phyloP scores from a whole-genome alignment of 2,329 filamentous ascomycete genomes.

The Nothopassalora personata region DNA sequence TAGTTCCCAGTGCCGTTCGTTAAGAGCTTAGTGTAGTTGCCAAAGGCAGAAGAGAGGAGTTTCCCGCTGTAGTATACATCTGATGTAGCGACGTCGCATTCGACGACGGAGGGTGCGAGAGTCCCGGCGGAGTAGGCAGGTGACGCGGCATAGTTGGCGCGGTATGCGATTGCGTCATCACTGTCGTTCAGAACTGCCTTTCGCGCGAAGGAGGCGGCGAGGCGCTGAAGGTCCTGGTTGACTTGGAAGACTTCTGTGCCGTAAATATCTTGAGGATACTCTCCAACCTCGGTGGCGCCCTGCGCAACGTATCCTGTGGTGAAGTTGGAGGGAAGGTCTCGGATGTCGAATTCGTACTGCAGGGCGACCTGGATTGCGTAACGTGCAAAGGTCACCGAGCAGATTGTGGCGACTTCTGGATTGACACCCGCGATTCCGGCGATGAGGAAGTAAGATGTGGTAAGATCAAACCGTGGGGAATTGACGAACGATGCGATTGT shows the following conservation, averaged over 20 bases:
- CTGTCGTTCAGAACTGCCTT: constrained; percentile 36
- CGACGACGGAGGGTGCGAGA: constrained; percentile 51
- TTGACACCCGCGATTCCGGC: constrained; percentile 71
- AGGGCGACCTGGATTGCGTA: constrained; percentile 69
- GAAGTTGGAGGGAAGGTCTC: constrained; percentile 62
- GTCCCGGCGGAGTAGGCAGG: constrained; percentile 40
- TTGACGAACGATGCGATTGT: constrained; percentile 60
- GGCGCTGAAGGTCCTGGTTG: constrained; percentile 35
- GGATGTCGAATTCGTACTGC: constrained; percentile 68
- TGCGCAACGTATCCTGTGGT: constrained; percentile 64
- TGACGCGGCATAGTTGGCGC: constrained; percentile 32
- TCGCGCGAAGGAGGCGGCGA: constrained; percentile 32
- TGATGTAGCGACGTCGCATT: constrained; percentile 63
- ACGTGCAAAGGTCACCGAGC: constrained; percentile 60
- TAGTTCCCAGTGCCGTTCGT: constrained; percentile 65
- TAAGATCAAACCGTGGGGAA: constrained; percentile 59
- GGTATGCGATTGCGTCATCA: constrained; percentile 33
- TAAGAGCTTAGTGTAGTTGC: constrained; percentile 57
- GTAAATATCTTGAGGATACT: constrained; percentile 37
- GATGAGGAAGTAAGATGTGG: constrained; percentile 63
- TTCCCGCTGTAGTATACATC: constrained; percentile 67
- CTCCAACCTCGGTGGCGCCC: constrained; percentile 47
- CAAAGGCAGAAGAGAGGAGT: constrained; percentile 58
- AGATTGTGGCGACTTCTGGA: constrained; percentile 58
- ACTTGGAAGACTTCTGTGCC: constrained; percentile 42